A percentile compares a stretch with the other conserved stretches of the same genome.
These are phyloP conservation scores for Leishmania braziliensis DNA, from an alignment of 208 protist species.

Conservation along the genomic window DNA sequence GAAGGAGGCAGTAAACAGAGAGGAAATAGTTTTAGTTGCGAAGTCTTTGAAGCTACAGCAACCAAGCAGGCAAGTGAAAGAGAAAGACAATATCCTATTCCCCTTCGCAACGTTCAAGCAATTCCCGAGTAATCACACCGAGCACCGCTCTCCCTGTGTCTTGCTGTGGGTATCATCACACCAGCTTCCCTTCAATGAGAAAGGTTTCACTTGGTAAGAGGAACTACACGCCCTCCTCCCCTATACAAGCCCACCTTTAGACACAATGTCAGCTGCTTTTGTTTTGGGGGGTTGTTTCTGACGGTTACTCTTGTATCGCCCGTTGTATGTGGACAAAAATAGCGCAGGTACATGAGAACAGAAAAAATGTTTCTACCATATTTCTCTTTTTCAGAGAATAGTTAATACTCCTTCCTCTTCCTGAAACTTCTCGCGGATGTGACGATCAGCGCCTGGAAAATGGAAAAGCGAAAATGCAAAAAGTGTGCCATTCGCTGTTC, in stretches of 20 bases:
- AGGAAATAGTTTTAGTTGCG: slow-evolving; percentile 1
- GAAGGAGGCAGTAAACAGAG: neutral
- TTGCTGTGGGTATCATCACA: neutral
- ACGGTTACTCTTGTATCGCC: neutral
- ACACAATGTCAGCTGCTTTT: neutral
- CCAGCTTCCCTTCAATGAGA: neutral
- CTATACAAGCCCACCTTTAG: neutral
- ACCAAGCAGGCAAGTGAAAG: neutral
- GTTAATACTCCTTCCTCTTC: neutral
- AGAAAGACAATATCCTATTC: neutral
- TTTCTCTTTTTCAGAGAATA: neutral
- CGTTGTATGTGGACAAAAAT: slow-evolving; percentile 16
- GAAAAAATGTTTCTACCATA: slow-evolving; percentile 19
- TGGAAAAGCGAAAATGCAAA: slow-evolving; percentile 28
- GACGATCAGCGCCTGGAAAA: slow-evolving; percentile 1
- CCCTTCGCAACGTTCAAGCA: neutral
- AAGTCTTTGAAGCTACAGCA: neutral
- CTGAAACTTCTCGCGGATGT: neutral
- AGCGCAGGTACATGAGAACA: slow-evolving; percentile 5
- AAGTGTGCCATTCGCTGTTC: neutral
- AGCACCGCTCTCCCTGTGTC: neutral
- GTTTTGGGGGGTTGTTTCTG: neutral
- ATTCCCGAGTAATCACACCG: neutral
- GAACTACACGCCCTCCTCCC: neutral
- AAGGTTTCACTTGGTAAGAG: neutral